Base-by-base conservation (phyloP, 1,284 basidiomycete species). In the Rhodotorula sp. region DNA sequence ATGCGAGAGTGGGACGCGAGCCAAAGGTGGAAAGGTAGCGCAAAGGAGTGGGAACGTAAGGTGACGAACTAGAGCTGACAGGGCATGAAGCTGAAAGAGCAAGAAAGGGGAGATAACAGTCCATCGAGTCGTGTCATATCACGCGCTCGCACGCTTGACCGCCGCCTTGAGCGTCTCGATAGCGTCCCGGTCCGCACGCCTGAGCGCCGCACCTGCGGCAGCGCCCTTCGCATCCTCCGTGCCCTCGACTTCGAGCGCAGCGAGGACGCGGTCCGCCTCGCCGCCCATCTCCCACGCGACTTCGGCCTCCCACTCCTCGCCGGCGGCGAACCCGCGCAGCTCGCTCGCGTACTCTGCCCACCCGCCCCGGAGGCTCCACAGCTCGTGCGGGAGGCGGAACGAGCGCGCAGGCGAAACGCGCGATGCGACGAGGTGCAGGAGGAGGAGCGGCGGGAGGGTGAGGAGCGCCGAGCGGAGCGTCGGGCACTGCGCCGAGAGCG, bases 251-350 rank as follows among this genome's bases (percentile, higher is more conserved):
- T 41, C 59, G 19, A 50, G 54, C 17, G 49, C 56, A 17, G 54
- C 53, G 2, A 58, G 34, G 8, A 72, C 57, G 10, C 70, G 34
- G 27, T 61, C 64, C 12, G 73, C 63, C 61, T 79, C 77, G 42
- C 59, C 64, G 13, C 57, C 70, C 50, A 79, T 53, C 68, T 79
- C 77, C 74, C 74, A 77, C 27, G 72, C 77, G 21, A 79, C 70
- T 64, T 79, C 78, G 12, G 61, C 66, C 17, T 70, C 72, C 76
- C 77, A 78, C 55, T 78, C 77, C 66, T 79, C 78, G 21, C 74
- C 78, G 0, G 75, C 74, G 21, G 73, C 72, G 64, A 79, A 79
- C 3, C 76, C 76, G 46, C 75, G 71, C 66, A 78, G 68, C 59
- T 77, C 76, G 25, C 42, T 46, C 34, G 73, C 75, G 73, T 78